Conservation (phyloP, 164 flowering plant genomes). For the Tetrastigma voinierianum region DNA sequence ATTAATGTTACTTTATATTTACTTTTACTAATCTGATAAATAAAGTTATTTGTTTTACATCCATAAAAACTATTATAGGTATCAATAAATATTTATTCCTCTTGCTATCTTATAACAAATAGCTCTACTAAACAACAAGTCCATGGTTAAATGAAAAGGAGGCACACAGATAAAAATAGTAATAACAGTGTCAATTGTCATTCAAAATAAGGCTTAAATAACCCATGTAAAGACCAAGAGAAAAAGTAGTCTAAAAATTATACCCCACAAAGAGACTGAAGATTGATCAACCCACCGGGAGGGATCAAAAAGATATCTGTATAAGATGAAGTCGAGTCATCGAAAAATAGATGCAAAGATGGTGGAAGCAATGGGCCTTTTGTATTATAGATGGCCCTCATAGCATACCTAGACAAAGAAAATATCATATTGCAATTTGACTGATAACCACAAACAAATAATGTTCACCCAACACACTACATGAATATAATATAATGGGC, state of each 20-base stretch:
- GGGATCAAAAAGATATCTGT: constrained; percentile 96
- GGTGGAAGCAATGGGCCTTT: constrained; percentile 95
- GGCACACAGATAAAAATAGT: no score
- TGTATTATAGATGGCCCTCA: constrained; percentile 94
- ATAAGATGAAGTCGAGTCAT: constrained; percentile 93
- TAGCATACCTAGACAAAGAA: constrained; percentile 65
- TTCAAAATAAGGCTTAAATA: no score
- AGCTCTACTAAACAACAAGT: no score
- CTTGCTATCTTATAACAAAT: no score
- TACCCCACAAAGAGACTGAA: constrained; percentile 90
- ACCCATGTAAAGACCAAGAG: neutral
- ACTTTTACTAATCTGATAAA: no score
- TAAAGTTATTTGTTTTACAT: no score
- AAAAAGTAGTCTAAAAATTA: constrained; percentile 4
- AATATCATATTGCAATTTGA: constrained; percentile 1
- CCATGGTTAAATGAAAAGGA: no score
- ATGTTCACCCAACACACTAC: no score
- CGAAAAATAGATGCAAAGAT: constrained; percentile 89
- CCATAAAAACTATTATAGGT: no score
- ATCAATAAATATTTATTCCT: no score
- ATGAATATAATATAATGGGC: constrained; percentile 5
- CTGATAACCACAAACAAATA: neutral
- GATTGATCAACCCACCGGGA: constrained; percentile 60
- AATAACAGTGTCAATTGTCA: no score
- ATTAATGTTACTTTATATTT: no score